phyloP scores from a whole-genome alignment of 2,329 filamentous ascomycete genomes.

The Sporothrix mexicana region DNA sequence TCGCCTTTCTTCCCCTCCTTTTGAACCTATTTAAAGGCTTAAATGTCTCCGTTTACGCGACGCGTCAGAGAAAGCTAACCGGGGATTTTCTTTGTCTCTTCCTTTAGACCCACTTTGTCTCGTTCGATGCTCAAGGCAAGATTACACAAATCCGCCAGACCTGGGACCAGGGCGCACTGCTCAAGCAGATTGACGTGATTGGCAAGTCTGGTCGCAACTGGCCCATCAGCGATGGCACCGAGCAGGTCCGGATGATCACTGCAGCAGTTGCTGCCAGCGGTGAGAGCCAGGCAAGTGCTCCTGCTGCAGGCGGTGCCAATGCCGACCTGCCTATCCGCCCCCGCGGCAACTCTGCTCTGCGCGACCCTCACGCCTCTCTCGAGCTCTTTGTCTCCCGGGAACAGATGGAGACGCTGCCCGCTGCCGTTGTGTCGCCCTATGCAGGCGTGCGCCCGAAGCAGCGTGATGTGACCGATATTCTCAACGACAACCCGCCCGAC shows the following conservation, averaged over 20 bases:
- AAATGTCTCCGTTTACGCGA: constrained; percentile 20
- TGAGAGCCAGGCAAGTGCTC: constrained; percentile 52
- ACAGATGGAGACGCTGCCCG: constrained; percentile 51
- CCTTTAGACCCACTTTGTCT: constrained; percentile 80
- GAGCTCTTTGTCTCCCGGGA: constrained; percentile 74
- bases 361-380: constrained; percentile 73
- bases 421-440: constrained; percentile 64
- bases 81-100: constrained; percentile 1
- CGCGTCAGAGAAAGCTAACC: constrained; percentile 32
- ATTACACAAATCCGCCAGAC: constrained; percentile 87
- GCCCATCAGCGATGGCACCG: constrained; percentile 87
- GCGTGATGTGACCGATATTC: constrained; percentile 76
- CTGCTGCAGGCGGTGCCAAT: constrained; percentile 25
- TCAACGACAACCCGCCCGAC: constrained; percentile 57
- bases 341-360: constrained; percentile 59
- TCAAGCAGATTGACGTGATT: constrained; percentile 94
- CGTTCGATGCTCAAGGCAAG: constrained; percentile 76
- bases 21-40: neutral
- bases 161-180: constrained; percentile 93
- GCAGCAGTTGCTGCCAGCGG: constrained; percentile 57
- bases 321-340: constrained; percentile 51
- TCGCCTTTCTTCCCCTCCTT: neutral
- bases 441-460: constrained; percentile 65
- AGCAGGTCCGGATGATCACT: constrained; percentile 79
- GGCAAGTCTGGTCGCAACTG: constrained; percentile 89